Conservation (phyloP, 73 alveolate species). For the Paraurostyla sp. region DNA sequence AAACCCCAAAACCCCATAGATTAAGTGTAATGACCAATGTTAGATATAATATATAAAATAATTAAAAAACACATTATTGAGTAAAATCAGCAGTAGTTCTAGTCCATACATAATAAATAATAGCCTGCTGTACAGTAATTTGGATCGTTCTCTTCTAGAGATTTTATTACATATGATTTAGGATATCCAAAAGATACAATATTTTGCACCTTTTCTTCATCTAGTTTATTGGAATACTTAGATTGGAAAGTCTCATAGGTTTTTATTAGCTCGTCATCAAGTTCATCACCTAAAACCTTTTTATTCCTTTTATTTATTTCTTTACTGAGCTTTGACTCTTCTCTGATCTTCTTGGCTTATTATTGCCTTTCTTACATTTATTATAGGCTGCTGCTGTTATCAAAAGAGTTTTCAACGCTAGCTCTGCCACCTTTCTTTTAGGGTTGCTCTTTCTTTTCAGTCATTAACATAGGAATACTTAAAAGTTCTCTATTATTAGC, state of each 20-base stretch:
- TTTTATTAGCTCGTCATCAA: conserved; percentile 33
- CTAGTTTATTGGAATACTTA: neutral
- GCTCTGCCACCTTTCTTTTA: conserved; percentile 31
- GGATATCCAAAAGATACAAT: conserved; percentile 81
- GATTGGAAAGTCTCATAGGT: conserved; percentile 57
- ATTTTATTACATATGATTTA: conserved; percentile 71
- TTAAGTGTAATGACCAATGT: neutral
- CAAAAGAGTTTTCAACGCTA: conserved; percentile 52
- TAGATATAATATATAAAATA: neutral
- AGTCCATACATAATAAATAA: conserved; percentile 72
- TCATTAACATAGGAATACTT: conserved; percentile 52
- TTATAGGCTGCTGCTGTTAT: conserved; percentile 1
- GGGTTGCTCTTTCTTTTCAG: neutral
- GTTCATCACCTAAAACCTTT: neutral
- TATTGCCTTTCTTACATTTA: conserved; percentile 32
- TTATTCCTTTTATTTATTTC: neutral
- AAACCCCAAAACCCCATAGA: conserved; percentile 23
- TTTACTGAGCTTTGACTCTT: neutral
- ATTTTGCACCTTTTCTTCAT: conserved; percentile 66
- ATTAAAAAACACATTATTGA: neutral
- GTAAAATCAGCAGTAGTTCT: conserved; percentile 43
- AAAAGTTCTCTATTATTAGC: conserved; percentile 15
- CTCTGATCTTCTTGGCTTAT: conserved; percentile 28
- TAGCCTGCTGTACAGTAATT: conserved; percentile 86
- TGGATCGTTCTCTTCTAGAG: conserved; percentile 82